Evolutionary conservation across 495 filamentous ascomycete genomes (phyloP).

Genomic region (Tetracladium setigerum): DNA sequence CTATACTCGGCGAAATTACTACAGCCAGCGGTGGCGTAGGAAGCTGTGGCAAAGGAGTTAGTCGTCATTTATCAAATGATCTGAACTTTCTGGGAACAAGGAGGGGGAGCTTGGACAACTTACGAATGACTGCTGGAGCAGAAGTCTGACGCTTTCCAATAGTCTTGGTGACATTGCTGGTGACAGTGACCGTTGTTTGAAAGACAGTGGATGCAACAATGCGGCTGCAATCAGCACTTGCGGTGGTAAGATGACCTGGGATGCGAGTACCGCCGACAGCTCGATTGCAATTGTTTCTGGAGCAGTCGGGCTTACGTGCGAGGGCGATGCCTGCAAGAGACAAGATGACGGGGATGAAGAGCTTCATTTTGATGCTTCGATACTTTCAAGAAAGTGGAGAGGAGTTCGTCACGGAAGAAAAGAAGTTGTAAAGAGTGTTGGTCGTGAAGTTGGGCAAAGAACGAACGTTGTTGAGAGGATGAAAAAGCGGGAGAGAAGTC

Average conservation of each 20-base stretch:
- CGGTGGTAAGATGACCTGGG: not conserved
- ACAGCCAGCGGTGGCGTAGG: conserved; percentile 9
- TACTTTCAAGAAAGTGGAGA: not conserved
- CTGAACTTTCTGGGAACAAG: not conserved
- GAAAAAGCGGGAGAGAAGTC: too few relatives aligned
- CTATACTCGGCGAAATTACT: not conserved
- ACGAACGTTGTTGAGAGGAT: too few relatives aligned
- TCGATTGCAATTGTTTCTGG: conserved; percentile 4
- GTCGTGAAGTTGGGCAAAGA: too few relatives aligned
- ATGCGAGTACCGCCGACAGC: conserved; percentile 1
- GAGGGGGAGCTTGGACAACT: not conserved
- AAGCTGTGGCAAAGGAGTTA: not conserved
- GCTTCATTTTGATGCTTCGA: not conserved
- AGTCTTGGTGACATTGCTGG: not conserved
- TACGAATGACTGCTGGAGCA: not conserved
- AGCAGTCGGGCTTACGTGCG: not conserved
- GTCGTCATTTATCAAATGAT: too few relatives aligned
- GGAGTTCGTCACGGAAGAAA: too few relatives aligned
- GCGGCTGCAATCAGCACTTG: conserved; percentile 1
- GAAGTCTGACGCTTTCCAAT: not conserved
- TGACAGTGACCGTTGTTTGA: not conserved
- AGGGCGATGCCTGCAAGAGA: not conserved
- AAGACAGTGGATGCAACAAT: conserved; percentile 1
- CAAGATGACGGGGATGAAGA: not conserved
- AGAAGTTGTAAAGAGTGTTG: too few relatives aligned